Percentiles rank a stretch among this genome's conserved stretches.
These are phyloP conservation scores for Penicillium diatomitis DNA, from an alignment of 495 filamentous ascomycete species.

Conservation along the genomic window DNA sequence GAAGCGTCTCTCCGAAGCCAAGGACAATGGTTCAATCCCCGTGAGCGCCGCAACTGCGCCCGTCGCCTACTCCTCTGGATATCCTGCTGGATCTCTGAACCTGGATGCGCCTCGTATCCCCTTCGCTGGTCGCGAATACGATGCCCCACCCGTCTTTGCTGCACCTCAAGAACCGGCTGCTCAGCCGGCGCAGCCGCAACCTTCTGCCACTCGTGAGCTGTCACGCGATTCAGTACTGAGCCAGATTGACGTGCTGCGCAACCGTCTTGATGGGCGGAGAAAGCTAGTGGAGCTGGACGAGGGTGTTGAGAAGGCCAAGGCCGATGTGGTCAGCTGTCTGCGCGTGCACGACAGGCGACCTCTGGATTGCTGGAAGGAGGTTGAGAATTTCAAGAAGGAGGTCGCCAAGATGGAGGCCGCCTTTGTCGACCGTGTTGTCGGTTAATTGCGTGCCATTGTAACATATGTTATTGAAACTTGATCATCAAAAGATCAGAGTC, in stretches of 20 bases:
- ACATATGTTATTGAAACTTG: conserved; percentile 4
- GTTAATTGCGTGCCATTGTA: conserved; percentile 19
- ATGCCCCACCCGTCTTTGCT: conserved; percentile 15
- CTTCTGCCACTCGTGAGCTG: conserved; percentile 31
- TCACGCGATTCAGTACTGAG: conserved; percentile 45
- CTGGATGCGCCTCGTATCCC: conserved; percentile 41
- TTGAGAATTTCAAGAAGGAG: conserved; percentile 79
- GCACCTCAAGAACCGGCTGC: conserved; percentile 7
- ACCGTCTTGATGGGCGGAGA: conserved; percentile 64
- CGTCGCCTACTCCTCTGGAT: conserved; percentile 23
- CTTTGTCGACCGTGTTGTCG: conserved; percentile 79
- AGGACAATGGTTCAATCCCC: conserved; percentile 23
- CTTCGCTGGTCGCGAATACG: conserved; percentile 36
- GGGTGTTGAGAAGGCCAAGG: conserved; percentile 62
- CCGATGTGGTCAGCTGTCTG: conserved; percentile 73
- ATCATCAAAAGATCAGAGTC: neutral
- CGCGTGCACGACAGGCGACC: conserved; percentile 78
- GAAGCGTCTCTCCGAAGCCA: conserved; percentile 43
- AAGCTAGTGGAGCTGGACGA: conserved; percentile 58
- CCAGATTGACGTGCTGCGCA: conserved; percentile 67
- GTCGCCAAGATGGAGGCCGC: conserved; percentile 73
- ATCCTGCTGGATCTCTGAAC: conserved; percentile 35
- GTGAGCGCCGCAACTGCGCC: conserved; percentile 22
- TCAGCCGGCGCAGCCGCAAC: conserved; percentile 12
- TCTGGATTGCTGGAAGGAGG: conserved; percentile 93